Conservation (phyloP, 164 flowering plant genomes). For the Sextonia rubra region DNA sequence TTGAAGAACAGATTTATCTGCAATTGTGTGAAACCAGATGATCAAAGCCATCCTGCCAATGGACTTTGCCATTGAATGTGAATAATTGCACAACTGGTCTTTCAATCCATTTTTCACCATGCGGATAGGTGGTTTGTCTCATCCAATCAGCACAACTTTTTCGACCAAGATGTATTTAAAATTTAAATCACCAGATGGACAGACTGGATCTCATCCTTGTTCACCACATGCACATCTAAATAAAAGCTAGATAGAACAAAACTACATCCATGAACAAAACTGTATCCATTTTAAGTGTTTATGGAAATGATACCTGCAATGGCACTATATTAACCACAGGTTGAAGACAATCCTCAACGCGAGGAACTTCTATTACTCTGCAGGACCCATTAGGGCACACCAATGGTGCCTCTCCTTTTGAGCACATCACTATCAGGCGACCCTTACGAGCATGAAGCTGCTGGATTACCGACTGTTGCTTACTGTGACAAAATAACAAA, state of each 20-base stretch:
- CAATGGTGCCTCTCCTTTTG: conserved; percentile 70
- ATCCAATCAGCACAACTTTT: background rate
- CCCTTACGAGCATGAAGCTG: conserved; percentile 98
- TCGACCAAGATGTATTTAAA: too few relatives aligned
- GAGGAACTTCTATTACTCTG: conserved; percentile 90
- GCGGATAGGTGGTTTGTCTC: background rate
- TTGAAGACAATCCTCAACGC: conserved; percentile 90
- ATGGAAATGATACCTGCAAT: conserved; percentile 62
- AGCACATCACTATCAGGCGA: conserved; percentile 85
- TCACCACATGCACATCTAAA: background rate
- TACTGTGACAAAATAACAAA: conserved; percentile 45
- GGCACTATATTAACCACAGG: conserved; percentile 90
- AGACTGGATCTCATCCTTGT: background rate
- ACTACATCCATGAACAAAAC: background rate
- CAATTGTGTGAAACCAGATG: too few relatives aligned
- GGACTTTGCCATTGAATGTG: too few relatives aligned
- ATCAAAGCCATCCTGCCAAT: too few relatives aligned
- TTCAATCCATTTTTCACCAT: background rate
- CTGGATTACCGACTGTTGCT: conserved; percentile 97
- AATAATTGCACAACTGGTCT: too few relatives aligned
- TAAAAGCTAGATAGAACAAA: background rate
- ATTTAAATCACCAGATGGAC: background rate
- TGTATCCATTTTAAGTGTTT: background rate
- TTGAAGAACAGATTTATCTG: too few relatives aligned
- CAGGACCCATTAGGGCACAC: conserved; percentile 64